Conservation (phyloP, 345 rosid genomes). For the Lepidium sativum region DNA sequence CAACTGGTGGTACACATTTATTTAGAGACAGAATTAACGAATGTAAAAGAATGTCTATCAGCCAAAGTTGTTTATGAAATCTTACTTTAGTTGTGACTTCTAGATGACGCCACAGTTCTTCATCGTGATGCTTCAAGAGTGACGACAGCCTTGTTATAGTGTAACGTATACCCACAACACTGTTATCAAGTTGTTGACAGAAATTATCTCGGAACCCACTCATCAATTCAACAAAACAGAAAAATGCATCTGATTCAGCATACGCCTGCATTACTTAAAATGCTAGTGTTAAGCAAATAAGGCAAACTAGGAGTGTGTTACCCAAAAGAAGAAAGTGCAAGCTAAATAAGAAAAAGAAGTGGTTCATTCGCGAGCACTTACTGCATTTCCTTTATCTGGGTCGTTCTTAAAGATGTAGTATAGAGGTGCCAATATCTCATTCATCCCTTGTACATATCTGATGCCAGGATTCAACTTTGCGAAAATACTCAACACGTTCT, state of each 20-base stretch:
- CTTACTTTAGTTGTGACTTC: slow-evolving; percentile 92
- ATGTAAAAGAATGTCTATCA: background rate
- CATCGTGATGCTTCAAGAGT: slow-evolving; percentile 86
- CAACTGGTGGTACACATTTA: background rate
- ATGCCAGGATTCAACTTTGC: slow-evolving; percentile 97
- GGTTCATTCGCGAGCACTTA: slow-evolving; percentile 29
- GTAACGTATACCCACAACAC: slow-evolving; percentile 91
- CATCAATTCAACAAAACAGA: slow-evolving; percentile 88
- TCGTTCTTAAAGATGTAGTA: slow-evolving; percentile 80
- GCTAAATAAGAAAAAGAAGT: slow-evolving; percentile 4
- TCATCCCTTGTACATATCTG: slow-evolving; percentile 99
- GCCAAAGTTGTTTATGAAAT: background rate
- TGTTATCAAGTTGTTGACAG: slow-evolving; percentile 99
- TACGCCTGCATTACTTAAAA: slow-evolving; percentile 52
- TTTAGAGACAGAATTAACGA: background rate
- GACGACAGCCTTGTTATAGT: slow-evolving; percentile 71
- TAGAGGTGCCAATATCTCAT: slow-evolving; percentile 87
- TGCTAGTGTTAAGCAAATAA: slow-evolving; percentile 24
- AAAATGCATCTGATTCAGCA: slow-evolving; percentile 92
- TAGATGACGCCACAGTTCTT: slow-evolving; percentile 98
- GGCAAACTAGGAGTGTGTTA: background rate
- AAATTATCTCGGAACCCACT: slow-evolving; percentile 95
- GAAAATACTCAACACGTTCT: slow-evolving; percentile 57
- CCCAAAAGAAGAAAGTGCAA: slow-evolving; percentile 16
- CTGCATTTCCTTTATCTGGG: slow-evolving; percentile 70